Evolutionary conservation across 2,329 filamentous ascomycete species (phyloP), one percentile per base, ranked within the genome.

Genomic region (Fusarium neocosmosporiellum): DNA sequence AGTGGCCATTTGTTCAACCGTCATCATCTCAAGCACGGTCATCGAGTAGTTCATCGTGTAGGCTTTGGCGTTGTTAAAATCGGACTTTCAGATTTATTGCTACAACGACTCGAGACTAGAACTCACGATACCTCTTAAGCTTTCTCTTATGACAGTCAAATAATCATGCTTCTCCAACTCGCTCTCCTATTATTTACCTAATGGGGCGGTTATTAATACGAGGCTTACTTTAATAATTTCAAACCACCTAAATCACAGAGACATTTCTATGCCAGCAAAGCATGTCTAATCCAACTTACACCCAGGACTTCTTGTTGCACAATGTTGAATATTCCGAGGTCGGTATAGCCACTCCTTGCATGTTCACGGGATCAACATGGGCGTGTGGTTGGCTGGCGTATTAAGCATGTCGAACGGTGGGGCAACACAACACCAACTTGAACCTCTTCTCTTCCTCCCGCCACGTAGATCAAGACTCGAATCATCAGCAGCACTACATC

Each of bases 381-480:
- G 43, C 46, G 7, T 31, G 46, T 50, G 46, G 46, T 50, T 50
- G 46, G 46, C 43, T 29, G 16, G 43, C 46, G 46, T 31, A 29
- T 20, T n/a, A 20, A 50, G 46, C 24, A 71, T 22, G 14, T 22
- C n/a, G 31, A 33, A 33, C 20, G 10, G 69, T 66, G 69, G 70
- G 70, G 69, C 66, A 68, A 72, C 59, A 37, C 33, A 48, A 59
- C 50, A 24, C 16, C 14, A 63, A 70, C 70, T 59, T 73, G 31
- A 46, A 37, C 58, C 22, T 48, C 58, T n/a, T 29, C 55, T 66
- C 61, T 58, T 46, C 39, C 39, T 53, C 50, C 27, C 39, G 53
- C n/a, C 33, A 37, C 39, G 34, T 36, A 46, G 29, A 6, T 27
- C 50, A 10, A n/a, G n/a, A 27, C 37, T 20, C 36, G 22, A 46